These are phyloP conservation scores for Austroboletus festivus DNA, from an alignment of 768 basidiomycete species.

Conservation along the genomic window DNA sequence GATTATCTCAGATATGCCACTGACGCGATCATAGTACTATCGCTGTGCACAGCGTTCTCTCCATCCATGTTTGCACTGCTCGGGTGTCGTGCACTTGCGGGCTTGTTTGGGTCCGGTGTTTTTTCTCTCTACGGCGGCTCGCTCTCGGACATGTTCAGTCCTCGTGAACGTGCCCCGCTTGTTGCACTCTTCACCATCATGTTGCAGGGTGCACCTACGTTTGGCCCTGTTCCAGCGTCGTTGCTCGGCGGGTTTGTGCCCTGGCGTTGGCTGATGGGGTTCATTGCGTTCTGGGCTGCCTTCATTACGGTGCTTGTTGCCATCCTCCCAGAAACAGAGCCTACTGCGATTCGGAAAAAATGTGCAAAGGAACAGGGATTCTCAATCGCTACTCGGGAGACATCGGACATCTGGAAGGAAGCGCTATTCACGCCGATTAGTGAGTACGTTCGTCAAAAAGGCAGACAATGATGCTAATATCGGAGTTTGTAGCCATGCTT, in stretches of 20 bases:
- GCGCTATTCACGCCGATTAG: slow-evolving; percentile 25
- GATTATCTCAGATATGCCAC: neutral
- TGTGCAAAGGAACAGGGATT: slow-evolving; percentile 10
- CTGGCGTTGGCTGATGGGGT: slow-evolving; percentile 29
- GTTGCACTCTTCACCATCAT: slow-evolving; percentile 30
- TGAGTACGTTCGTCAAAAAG: slow-evolving; percentile 9
- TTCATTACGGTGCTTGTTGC: slow-evolving; percentile 13
- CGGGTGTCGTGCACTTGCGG: slow-evolving; percentile 18
- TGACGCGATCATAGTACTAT: slow-evolving; percentile 21
- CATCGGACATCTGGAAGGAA: slow-evolving; percentile 18
- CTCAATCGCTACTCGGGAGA: neutral
- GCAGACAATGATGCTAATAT: neutral
- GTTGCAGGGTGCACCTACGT: slow-evolving; percentile 29
- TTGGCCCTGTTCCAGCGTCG: slow-evolving; percentile 27
- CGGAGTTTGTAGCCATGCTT: slow-evolving; percentile 19
- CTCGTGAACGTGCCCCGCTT: slow-evolving; percentile 27
- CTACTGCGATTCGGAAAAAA: slow-evolving; percentile 17
- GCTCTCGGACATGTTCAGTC: slow-evolving; percentile 28
- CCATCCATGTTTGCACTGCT: slow-evolving; percentile 21
- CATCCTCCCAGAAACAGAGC: slow-evolving; percentile 27
- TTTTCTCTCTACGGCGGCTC: slow-evolving; percentile 32
- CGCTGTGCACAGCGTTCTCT: slow-evolving; percentile 21
- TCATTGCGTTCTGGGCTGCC: slow-evolving; percentile 24
- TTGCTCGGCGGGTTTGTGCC: slow-evolving; percentile 17
- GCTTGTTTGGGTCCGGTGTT: slow-evolving; percentile 23